Base-by-base conservation (phyloP, 2,329 filamentous ascomycete species). In the Nemania abortiva region DNA sequence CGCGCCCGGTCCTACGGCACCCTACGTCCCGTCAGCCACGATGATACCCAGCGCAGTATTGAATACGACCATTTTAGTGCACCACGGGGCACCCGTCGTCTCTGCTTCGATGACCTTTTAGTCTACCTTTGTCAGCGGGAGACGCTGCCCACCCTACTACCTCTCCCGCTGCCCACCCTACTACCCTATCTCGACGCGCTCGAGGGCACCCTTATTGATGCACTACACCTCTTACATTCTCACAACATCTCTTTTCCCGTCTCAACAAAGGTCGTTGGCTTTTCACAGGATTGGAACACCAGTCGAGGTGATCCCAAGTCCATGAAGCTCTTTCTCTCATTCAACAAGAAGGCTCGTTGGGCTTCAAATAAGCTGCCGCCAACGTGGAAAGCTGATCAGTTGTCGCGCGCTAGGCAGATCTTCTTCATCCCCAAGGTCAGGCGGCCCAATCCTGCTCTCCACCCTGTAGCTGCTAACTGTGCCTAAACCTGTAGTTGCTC, bases 181-280 rank as follows among this genome's bases (percentile, higher is more conserved):
- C 42, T 59, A 61, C 29, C 18, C 27, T 62, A 53, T 37, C 24
- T 63, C 29, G 27, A 63, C 37, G 39, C 27, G 24, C 27, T 63
- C 27, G 24, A 63, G 27, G 18, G 34, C n/a, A 55, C 61, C 39
- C 39, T 69, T 15, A 11, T 65, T 22, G 20, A 62, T 47, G 59
- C 29, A 34, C 37, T 67, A 58, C 27, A 55, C 6, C 24, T 67
- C 31, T 29, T 67, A 29, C 52, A 67, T 13, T 39, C 52, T 47
- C 39, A 47, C 39, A 63, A 57, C n/a, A 67, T 67, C 53, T 67
- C 50, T n/a, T 67, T 67, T 47, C 59, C 59, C 39, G 29, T 67
- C 20, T 58, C 53, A 7, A 5, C 20, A 42, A 22, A 34, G 4
- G 13, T 58, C 1, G 45, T 63, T 3, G 5, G 50, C n/a, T 39